Evolutionary conservation across 495 filamentous ascomycete species (phyloP), one percentile per base, ranked within the genome.

Genomic region (Lasiosphaeria hispida): DNA sequence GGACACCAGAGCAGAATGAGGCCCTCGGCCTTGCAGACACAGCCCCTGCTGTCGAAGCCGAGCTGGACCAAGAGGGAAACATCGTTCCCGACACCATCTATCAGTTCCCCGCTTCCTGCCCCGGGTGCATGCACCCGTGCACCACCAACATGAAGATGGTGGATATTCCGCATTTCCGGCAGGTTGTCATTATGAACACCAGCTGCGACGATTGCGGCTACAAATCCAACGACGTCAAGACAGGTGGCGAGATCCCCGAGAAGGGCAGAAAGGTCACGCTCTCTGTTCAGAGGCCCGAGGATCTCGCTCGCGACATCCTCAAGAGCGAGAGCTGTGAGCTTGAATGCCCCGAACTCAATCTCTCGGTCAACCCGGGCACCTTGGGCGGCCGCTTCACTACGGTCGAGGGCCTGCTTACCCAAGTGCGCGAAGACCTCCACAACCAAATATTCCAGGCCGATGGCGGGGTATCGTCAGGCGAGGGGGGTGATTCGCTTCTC

Each of bases 331-430:
- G 88, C 37, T 96, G 92, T 66, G 82, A 84, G 5, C 77, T 99
- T 48, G 78, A 83, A 63, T 93, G 90, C 65, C 88, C 92, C 2
- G 92, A 97, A 65, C 85, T 96, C 57, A 83, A 85, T 59, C 82
- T 98, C 18, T 81, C 81, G 35, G 90, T 97, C 18, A 87, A 91
- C 66, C 89, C 92, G 0, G 94, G 94, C 41, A 97, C 93, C 0
- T 82, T 97, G 4, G 94, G 94, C 59, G 93, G 93, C n/a, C 86
- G 92, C 40, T 98, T 98, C 77, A 97, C 94, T 9, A 98, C 95
- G 5, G 84, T 97, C 15, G 95, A 97, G 72, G 94, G 94, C 59
- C 82, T 97, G 17, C 79, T 97, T n/a, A 92, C 90, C 0, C 91
- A 97, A 70, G 86, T 98, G 53, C 85, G 91, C 39, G 87, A 96